Evolutionary conservation across 441 rosid species (phyloP), one percentile per base, ranked within the genome.

Genomic region (Arabidopsis lyrata): DNA sequence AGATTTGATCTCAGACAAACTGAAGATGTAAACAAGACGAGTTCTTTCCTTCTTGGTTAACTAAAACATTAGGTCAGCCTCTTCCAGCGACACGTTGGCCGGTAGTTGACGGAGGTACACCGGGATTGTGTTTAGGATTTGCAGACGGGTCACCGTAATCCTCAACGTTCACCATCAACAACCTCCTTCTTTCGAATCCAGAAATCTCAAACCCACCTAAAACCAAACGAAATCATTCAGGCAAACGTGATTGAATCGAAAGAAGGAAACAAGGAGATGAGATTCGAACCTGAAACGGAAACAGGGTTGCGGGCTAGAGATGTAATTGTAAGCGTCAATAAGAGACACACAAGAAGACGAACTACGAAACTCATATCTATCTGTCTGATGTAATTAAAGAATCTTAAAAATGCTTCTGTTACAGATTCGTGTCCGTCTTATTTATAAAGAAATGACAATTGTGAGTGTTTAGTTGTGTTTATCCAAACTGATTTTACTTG

Each of bases 101-200:
- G 62, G 70, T 11, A 2, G 10, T 18, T 6, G 81, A 74, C 48
- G 81, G 81, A 67, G 81, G 81, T 39, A 63, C 74, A 27, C 55
- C 60, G 49, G 81, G 81, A 55, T 78, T 13, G 41, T 78, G 81
- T 67, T 67, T 78, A 0, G 81, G 81, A 39, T 78, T 78, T n/a
- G 81, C 81, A 47, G 81, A 78, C 0, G 81, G 81, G 55, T 78
- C 74, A 72, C 62, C 44, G 27, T 78, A 78, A 36, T 78, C 81
- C 15, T 61, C 66, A 13, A 73, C 74, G 55, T 24, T 71, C 63
- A 59, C 80, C 48, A 62, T 39, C 74, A 73, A 73, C 18, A 41
- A 54, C 49, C 70, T 78, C 56, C 70, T 77, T 39, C 63, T 49
- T 34, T 24, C 50, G 15, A n/a, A 16, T 60, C 24, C 68, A 35